These are phyloP conservation scores for Diaporthe citri DNA, from an alignment of 2,329 filamentous ascomycete genomes.

Conservation along the genomic window DNA sequence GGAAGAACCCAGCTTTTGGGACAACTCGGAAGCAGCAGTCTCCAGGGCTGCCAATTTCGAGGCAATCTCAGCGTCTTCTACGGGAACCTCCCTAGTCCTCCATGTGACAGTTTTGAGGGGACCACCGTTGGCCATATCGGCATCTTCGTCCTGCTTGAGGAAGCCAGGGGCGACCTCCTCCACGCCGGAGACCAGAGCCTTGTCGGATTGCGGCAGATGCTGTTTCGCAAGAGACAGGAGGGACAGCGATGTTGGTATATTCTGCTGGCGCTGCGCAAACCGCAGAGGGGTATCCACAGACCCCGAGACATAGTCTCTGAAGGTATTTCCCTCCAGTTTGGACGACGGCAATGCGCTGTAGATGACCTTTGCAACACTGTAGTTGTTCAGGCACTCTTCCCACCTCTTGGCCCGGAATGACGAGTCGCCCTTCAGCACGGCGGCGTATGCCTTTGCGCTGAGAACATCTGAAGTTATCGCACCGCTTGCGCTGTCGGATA, in stretches of 20 bases:
- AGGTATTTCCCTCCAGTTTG: slow-evolving; percentile 76
- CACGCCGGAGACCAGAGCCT: slow-evolving; percentile 73
- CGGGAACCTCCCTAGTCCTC: slow-evolving; percentile 86
- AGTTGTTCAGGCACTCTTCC: slow-evolving; percentile 81
- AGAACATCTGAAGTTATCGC: slow-evolving; percentile 79
- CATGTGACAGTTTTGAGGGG: slow-evolving; percentile 84
- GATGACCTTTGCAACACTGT: slow-evolving; percentile 82
- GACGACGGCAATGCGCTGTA: slow-evolving; percentile 80
- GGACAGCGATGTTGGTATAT: slow-evolving; percentile 86
- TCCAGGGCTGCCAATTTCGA: slow-evolving; percentile 81
- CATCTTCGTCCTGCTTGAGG: slow-evolving; percentile 70
- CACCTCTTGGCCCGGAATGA: slow-evolving; percentile 91
- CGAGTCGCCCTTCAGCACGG: slow-evolving; percentile 80
- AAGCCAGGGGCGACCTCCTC: slow-evolving; percentile 78
- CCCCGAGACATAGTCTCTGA: slow-evolving; percentile 86
- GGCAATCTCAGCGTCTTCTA: slow-evolving; percentile 94
- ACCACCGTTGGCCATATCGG: slow-evolving; percentile 58
- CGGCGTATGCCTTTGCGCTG: slow-evolving; percentile 87
- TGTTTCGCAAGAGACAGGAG: slow-evolving; percentile 83
- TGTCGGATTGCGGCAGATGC: slow-evolving; percentile 78
- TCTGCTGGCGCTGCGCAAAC: slow-evolving; percentile 93
- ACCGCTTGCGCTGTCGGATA: slow-evolving; percentile 76
- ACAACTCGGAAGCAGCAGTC: slow-evolving; percentile 63
- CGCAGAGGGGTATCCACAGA: slow-evolving; percentile 94
- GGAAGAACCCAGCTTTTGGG: slow-evolving; percentile 60